Evolutionary conservation across 352 stramenopile species (phyloP).

Genomic region (Phytophthora sansomeana): DNA sequence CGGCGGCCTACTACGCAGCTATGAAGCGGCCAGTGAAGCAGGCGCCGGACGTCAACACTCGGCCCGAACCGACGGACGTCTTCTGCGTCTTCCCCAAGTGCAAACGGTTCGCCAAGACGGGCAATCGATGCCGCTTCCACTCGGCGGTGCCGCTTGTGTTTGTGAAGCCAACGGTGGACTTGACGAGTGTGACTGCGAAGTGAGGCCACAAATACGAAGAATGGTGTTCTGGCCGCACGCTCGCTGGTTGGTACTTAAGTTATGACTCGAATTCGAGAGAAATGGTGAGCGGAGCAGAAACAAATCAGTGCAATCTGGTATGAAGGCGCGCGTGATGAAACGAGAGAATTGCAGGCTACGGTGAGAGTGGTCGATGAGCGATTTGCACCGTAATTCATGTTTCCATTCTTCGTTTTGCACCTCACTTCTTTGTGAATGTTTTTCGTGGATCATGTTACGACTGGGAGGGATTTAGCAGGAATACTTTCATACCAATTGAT

Average conservation of each 20-base stretch:
- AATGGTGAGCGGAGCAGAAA: conserved; percentile 1
- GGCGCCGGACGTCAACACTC: conserved; percentile 17
- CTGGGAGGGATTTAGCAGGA: too few relatives aligned
- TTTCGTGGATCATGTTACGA: too few relatives aligned
- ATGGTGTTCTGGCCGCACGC: not conserved
- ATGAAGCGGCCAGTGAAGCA: conserved; percentile 10
- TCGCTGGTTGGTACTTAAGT: conserved; percentile 26
- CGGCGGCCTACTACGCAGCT: conserved; percentile 3
- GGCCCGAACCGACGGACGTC: conserved; percentile 51
- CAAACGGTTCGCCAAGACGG: conserved; percentile 68
- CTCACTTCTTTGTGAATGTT: too few relatives aligned
- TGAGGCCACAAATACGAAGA: conserved; percentile 5
- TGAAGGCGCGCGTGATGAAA: conserved; percentile 12
- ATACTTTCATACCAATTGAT: too few relatives aligned
- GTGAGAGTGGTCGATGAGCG: not conserved
- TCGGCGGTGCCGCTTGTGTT: conserved; percentile 40
- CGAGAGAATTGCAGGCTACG: conserved; percentile 1
- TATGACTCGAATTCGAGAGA: conserved; percentile 39
- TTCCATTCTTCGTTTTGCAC: not conserved
- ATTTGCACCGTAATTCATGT: not conserved
- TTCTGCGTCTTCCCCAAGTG: conserved; percentile 58
- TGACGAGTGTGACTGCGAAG: conserved; percentile 9
- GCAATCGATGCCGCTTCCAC: conserved; percentile 71
- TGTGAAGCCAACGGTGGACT: conserved; percentile 5
- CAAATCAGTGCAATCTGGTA: conserved; percentile 2